phyloP scores from a whole-genome alignment of 495 filamentous ascomycete species.

The Penicillium antarcticum region DNA sequence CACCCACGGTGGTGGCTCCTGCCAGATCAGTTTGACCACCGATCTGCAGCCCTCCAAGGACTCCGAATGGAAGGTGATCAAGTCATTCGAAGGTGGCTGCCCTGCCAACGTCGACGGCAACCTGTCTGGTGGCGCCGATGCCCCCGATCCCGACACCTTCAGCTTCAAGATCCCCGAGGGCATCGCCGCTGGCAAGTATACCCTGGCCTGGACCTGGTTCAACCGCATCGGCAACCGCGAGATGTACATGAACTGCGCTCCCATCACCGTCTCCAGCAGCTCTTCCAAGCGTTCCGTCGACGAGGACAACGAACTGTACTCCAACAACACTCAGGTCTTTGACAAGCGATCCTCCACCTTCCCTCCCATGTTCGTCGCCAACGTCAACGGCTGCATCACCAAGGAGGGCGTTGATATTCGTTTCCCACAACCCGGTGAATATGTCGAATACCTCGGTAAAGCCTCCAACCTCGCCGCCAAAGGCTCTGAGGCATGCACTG shows the following conservation, averaged over 20 bases:
- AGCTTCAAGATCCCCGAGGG: constrained; percentile 45
- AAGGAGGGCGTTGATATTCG: constrained; percentile 52
- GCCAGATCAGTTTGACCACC: constrained; percentile 79
- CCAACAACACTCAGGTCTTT: not conserved
- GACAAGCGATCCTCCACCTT: constrained; percentile 46
- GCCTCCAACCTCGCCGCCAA: constrained; percentile 25
- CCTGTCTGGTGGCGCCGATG: constrained; percentile 16
- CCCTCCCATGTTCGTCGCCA: constrained; percentile 79
- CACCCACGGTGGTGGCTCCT: constrained; percentile 84
- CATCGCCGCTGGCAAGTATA: constrained; percentile 51
- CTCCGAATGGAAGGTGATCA: constrained; percentile 70
- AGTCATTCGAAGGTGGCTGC: constrained; percentile 79
- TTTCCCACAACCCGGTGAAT: constrained; percentile 71
- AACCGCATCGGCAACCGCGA: constrained; percentile 86
- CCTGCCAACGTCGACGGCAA: constrained; percentile 54
- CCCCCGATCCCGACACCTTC: constrained; percentile 28
- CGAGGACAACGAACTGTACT: constrained; percentile 9
- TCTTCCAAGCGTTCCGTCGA: constrained; percentile 35
- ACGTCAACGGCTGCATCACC: constrained; percentile 65
- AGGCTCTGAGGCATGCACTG: constrained; percentile 29
- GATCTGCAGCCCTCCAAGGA: constrained; percentile 57
- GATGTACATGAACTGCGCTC: constrained; percentile 94
- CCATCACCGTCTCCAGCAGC: constrained; percentile 59
- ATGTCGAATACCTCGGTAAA: constrained; percentile 41
- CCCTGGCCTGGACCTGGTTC: constrained; percentile 87